Conservation (phyloP, 208 protist species). For the Leptomonas pyrrhocoris region DNA sequence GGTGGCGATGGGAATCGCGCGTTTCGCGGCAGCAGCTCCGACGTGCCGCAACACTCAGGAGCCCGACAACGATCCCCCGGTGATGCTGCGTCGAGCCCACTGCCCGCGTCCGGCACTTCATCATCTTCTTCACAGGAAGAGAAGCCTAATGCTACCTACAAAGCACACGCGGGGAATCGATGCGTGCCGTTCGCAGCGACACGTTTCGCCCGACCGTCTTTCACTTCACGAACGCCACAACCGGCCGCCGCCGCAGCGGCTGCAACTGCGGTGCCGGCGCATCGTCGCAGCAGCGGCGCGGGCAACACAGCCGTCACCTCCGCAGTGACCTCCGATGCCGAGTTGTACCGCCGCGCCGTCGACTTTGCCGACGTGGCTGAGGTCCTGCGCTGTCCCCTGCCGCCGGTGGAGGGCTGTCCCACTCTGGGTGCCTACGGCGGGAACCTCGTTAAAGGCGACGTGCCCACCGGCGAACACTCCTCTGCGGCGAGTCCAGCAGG, state of each 20-base stretch:
- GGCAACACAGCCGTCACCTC: background rate
- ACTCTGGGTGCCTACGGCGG: slow-evolving; percentile 21
- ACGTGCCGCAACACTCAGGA: no score
- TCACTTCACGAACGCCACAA: no score
- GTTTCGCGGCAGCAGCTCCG: background rate
- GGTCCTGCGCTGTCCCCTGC: slow-evolving; percentile 41
- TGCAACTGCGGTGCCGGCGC: no score
- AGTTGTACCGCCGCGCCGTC: slow-evolving; percentile 49
- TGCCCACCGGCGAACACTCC: background rate
- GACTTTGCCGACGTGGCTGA: slow-evolving; percentile 55
- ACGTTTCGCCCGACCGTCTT: no score
- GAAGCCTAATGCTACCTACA: no score
- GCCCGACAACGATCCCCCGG: no score
- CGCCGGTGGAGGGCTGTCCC: slow-evolving; percentile 30
- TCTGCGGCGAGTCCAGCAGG: background rate
- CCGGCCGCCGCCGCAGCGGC: no score
- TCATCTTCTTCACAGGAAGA: no score
- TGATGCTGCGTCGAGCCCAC: no score
- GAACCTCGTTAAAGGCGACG: background rate
- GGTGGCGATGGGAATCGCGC: background rate
- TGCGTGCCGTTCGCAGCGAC: background rate
- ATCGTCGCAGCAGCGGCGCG: no score
- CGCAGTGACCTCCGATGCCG: slow-evolving; percentile 30
- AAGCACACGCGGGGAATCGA: background rate
- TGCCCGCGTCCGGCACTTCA: no score